These are phyloP conservation scores for Trichoderma afroharzianum DNA, from an alignment of 2,329 filamentous ascomycete genomes.

Conservation along the genomic window DNA sequence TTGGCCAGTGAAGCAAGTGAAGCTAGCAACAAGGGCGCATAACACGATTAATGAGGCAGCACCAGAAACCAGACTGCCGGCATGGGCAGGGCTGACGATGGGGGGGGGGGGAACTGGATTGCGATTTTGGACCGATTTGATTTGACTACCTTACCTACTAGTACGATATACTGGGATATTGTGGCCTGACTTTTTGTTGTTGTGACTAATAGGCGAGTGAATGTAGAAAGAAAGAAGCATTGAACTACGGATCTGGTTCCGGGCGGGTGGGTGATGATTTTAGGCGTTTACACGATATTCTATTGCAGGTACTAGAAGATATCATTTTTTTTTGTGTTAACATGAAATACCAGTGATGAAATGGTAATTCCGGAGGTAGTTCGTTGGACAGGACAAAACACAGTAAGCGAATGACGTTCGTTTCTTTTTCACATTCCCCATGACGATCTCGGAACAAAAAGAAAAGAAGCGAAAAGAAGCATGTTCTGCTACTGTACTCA, in stretches of 20 bases:
- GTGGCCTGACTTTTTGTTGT: background rate
- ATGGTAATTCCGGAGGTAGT: background rate
- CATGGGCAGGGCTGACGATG: background rate
- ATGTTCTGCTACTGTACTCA: background rate
- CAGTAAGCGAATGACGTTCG: background rate
- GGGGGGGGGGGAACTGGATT: background rate
- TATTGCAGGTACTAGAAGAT: too few species aligned
- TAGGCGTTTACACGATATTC: background rate
- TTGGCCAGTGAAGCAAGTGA: too few species aligned
- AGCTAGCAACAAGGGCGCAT: background rate
- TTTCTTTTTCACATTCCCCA: background rate
- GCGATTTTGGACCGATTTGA: background rate
- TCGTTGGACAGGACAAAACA: background rate
- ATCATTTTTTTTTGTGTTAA: background rate
- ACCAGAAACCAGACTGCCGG: background rate
- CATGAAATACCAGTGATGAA: background rate
- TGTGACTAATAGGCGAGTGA: background rate
- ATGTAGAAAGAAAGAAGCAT: too few species aligned
- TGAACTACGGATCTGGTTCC: background rate
- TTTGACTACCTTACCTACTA: background rate
- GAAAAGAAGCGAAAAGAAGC: background rate
- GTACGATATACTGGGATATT: background rate
- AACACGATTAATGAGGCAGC: background rate
- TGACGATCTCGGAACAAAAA: background rate
- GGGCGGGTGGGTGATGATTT: background rate